Evolutionary conservation across 1,284 basidiomycete species (phyloP), one percentile per base, ranked within the genome.

Genomic region (Leccinum holopus): DNA sequence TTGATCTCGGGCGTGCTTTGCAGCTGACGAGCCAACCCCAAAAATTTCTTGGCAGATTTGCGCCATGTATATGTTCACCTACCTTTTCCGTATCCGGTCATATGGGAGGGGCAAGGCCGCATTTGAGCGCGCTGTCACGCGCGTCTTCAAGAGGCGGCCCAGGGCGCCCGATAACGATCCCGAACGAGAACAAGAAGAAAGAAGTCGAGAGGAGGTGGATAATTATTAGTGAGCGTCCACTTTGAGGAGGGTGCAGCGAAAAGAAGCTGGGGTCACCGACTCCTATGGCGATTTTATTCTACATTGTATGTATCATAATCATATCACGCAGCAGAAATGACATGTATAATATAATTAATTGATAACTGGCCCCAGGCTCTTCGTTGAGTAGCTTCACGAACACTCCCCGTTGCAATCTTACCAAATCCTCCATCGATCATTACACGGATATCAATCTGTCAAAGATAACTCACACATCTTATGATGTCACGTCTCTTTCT

Each of bases 1-100:
- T 47, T 25, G 41, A 49, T 21, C 11, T 21, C 47, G 47, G 47
- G 44, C 44, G 44, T 47, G 18, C n/a, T 2, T 47, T 47, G n/a
- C 10, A 6, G 41, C 41, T 44, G 41, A 44, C 10, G n/a, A 1
- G 5, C 16, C 9, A 11, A 44, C n/a, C 18, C n/a, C 5, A 2
- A 5, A 41, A 44, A 3, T 12, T 1, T 18, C 3, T 11, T 6
- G 10, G 11, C 52, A 81, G 79, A 63, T 75, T 37, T 64, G 64
- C 47, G 65, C 58, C 33, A 68, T 73, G 32, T 80, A 71, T 61
- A 33, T 58, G 0, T 75, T 78, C 62, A 79, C 77, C 21, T 80
- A 78, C 56, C 9, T 79, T 9, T 80, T 78, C 68, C 79, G 76
- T 47, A 74, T 76, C 18, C 74, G 72, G 52, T 62, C 68, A 2